phyloP scores from a whole-genome alignment of 2,329 filamentous ascomycete species.

The Claviceps cyperi region DNA sequence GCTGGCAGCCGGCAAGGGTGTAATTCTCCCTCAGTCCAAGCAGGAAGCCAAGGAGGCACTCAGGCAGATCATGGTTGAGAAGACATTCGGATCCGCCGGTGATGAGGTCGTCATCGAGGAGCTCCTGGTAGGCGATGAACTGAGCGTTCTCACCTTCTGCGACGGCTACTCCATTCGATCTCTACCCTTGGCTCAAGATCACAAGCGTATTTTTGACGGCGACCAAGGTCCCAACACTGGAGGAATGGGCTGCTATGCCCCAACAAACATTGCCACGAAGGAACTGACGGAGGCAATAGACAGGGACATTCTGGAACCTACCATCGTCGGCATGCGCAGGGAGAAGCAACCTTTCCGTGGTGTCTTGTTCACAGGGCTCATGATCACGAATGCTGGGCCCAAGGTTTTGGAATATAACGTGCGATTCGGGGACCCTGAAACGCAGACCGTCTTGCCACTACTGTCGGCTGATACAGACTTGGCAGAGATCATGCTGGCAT shows the following conservation, averaged over 20 bases:
- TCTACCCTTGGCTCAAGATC: constrained; percentile 84
- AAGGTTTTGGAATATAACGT: constrained; percentile 89
- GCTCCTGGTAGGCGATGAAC: constrained; percentile 78
- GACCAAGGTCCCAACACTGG: constrained; percentile 89
- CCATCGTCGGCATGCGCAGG: constrained; percentile 71
- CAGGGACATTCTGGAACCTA: constrained; percentile 72
- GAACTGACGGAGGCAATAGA: constrained; percentile 68
- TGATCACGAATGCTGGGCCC: constrained; percentile 72
- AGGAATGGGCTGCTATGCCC: constrained; percentile 94
- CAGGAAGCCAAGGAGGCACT: constrained; percentile 72
- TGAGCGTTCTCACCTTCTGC: constrained; percentile 81
- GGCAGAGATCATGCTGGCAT: constrained; percentile 78
- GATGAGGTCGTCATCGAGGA: constrained; percentile 93
- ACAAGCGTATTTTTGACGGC: constrained; percentile 87
- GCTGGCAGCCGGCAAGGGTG: constrained; percentile 86
- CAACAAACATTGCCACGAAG: constrained; percentile 64
- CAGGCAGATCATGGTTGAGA: constrained; percentile 79
- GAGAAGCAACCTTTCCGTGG: constrained; percentile 64
- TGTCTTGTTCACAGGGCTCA: constrained; percentile 77
- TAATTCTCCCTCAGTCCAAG: constrained; percentile 72
- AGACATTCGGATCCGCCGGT: constrained; percentile 74
- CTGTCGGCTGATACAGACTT: constrained; percentile 68
- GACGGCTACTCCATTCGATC: constrained; percentile 76
- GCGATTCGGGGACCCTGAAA: constrained; percentile 83
- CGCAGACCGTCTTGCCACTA: constrained; percentile 70